Evolutionary conservation across 192 early-diverging fungal genomes (phyloP), one percentile per base, ranked within the genome.

Genomic region (Entomortierella parvispora): DNA sequence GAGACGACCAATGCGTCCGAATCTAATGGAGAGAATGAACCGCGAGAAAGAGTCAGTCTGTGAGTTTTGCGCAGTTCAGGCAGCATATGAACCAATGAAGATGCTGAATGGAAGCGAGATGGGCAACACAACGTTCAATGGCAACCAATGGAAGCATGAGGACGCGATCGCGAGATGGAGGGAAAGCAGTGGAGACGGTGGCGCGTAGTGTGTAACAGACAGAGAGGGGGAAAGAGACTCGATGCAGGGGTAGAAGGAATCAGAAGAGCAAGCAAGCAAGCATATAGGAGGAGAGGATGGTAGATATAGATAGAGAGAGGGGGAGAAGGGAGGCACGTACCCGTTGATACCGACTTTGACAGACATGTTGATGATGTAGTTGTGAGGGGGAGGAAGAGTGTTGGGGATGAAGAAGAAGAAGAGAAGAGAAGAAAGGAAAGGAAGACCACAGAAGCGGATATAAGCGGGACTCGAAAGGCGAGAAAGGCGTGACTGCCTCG

Each of bases 1-100:
- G 66, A 99, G 90, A 84, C 97, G 97, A 71, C 97, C 97, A 75
- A 99, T 99, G 85, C 97, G 96, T 79, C 97, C 97, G 82, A 98
- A 99, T 54, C 93, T 85, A 33, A 17, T 12, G 62, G 32, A 26
- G 3, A 50, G 25, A 17, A 34, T 50, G 40, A 50, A 12, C 14
- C 14, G 33, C 12, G 12, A n/a, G 45, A 42, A 20, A 34, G 2
- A 8, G 23, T 31, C 29, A 44, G 58, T 47, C 18, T 54, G n/a
- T 20, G 20, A 32, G 40, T 31, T 8, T 29, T 18, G 8, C 23
- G 23, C 20, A 18, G 31, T 15, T 18, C 0, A 8, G 11, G 6
- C 31, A 15, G 28, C 54, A 50, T 44, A 12, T 42, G 20, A 37
- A 42, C 47, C 28, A 4, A 25, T 53, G 11, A 17, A 29, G 8